These are phyloP conservation scores for Dalbergia cultrata DNA, from an alignment of 306 rosid genomes.

Conservation along the genomic window DNA sequence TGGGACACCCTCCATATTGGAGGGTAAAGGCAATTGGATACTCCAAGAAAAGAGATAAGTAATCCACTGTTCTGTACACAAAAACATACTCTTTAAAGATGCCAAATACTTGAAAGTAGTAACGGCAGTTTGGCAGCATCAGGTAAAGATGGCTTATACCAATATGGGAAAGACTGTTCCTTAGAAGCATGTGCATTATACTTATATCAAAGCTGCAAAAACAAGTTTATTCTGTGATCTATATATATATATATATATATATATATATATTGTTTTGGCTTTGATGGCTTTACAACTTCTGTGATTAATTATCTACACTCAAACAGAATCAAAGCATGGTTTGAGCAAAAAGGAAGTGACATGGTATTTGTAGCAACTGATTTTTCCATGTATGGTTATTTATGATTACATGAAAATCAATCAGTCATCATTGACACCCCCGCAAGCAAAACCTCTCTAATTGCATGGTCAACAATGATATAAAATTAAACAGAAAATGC, in stretches of 20 bases:
- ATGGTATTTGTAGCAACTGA: constrained; percentile 42
- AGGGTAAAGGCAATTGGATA: constrained; percentile 51
- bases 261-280: constrained; percentile 44
- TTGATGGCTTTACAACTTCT: constrained; percentile 31
- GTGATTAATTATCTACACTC: constrained; percentile 11
- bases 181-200: constrained; percentile 29
- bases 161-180: constrained; percentile 49
- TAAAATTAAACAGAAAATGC: constrained; percentile 40
- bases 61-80: constrained; percentile 46
- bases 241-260: neutral
- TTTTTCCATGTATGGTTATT: constrained; percentile 38
- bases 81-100: constrained; percentile 45
- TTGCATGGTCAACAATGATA: constrained; percentile 43
- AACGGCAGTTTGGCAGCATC: constrained; percentile 60
- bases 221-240: constrained; percentile 4
- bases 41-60: constrained; percentile 45
- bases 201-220: constrained; percentile 45
- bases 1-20: constrained; percentile 52
- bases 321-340: constrained; percentile 41
- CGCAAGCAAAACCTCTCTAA: constrained; percentile 19
- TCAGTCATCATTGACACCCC: constrained; percentile 23
- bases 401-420: constrained; percentile 32
- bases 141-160: constrained; percentile 45
- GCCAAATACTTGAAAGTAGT: constrained; percentile 45
- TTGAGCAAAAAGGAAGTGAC: constrained; percentile 37